Conservation (phyloP, 2,329 filamentous ascomycete genomes). For the Xylaria sp. region DNA sequence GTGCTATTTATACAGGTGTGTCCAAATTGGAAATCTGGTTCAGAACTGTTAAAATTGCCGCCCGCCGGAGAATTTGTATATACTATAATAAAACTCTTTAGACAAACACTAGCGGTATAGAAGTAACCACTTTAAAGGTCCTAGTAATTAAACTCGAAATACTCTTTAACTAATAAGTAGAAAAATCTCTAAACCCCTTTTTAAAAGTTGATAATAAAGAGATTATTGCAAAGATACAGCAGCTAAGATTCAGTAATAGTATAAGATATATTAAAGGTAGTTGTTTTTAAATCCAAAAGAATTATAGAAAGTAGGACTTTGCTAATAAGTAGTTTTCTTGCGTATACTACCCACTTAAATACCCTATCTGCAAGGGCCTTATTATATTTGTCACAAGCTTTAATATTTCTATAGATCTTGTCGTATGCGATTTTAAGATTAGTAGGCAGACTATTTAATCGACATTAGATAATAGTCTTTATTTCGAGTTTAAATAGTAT, state of each 20-base stretch:
- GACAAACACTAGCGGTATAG: constrained; percentile 1
- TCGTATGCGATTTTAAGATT: constrained; percentile 7
- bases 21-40: not conserved
- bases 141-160: constrained; percentile 12
- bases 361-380: not conserved
- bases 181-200: constrained; percentile 10
- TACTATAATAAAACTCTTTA: not conserved
- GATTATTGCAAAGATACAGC: constrained; percentile 14
- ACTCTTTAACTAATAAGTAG: constrained; percentile 15
- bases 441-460: constrained; percentile 10
- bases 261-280: not conserved
- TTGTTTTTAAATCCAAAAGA: not conserved
- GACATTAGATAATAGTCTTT: not conserved
- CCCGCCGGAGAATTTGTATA: not conserved
- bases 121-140: not conserved
- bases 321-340: not conserved
- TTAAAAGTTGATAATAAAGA: constrained; percentile 12
- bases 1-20: too few species aligned
- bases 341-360: constrained; percentile 6
- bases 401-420: constrained; percentile 3
- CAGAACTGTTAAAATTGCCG: too few species aligned
- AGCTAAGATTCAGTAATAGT: not conserved
- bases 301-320: not conserved
- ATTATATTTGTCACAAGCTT: not conserved
- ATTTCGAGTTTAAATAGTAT: constrained; percentile 3